These are phyloP conservation scores for Aurantiochytrium sp. DNA, from an alignment of 108 stramenopile species.

Conservation along the genomic window DNA sequence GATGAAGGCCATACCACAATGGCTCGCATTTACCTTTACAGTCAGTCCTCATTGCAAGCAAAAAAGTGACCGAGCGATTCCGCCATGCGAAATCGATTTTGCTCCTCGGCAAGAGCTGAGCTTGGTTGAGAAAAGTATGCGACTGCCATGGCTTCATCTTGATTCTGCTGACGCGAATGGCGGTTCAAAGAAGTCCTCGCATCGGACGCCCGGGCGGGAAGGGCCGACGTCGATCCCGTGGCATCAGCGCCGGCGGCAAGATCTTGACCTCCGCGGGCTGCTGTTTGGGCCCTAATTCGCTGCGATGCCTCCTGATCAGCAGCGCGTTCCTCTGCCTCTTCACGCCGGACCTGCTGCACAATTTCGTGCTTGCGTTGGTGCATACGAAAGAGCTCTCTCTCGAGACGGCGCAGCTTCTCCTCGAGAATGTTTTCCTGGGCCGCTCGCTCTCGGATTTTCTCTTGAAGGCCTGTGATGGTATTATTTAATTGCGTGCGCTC, in stretches of 20 bases:
- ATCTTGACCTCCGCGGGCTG: background rate
- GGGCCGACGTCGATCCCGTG: too few species aligned
- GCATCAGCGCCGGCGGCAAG: background rate
- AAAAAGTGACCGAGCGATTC: background rate
- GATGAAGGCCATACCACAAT: too few species aligned
- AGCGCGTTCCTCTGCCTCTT: slow-evolving; percentile 1
- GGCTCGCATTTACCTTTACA: too few species aligned
- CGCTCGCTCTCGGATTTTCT: background rate
- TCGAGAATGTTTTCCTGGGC: background rate
- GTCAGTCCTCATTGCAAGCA: background rate
- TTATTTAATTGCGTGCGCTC: background rate
- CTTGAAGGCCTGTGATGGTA: background rate
- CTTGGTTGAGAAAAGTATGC: background rate
- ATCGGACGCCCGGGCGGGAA: too few species aligned
- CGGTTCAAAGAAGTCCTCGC: too few species aligned
- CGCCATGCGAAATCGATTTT: background rate
- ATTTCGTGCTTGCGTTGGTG: background rate
- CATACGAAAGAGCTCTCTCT: background rate
- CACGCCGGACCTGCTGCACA: background rate
- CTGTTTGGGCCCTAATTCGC: background rate
- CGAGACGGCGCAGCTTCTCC: background rate
- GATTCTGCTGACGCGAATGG: background rate
- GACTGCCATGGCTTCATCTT: slow-evolving; percentile 2
- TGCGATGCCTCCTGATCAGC: background rate
- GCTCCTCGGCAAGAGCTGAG: background rate